These are phyloP conservation scores for Aureobasidium pullulans DNA, from an alignment of 2,329 filamentous ascomycete genomes.

Conservation along the genomic window DNA sequence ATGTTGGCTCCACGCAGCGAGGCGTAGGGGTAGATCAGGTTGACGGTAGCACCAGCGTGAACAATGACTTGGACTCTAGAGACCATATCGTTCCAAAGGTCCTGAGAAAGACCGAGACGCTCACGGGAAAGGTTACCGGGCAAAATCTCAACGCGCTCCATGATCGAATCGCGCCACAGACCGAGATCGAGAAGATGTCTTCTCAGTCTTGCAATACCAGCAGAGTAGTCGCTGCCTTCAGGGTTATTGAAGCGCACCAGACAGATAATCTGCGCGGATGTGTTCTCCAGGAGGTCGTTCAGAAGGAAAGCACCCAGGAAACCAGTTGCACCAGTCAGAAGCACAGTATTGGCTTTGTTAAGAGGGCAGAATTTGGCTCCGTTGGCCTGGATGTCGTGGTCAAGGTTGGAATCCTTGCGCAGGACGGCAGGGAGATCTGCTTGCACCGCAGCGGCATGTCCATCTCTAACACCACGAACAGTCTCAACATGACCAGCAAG, in stretches of 20 bases:
- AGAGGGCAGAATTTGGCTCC: conserved; percentile 48
- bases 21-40: conserved; percentile 74
- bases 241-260: conserved; percentile 67
- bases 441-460: conserved; percentile 66
- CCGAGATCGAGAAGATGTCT: conserved; percentile 72
- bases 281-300: conserved; percentile 59
- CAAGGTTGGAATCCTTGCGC: conserved; percentile 57
- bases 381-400: conserved; percentile 59
- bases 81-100: conserved; percentile 59
- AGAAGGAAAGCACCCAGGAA: conserved; percentile 71
- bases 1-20: conserved; percentile 68
- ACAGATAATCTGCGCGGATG: conserved; percentile 62
- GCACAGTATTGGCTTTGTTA: conserved; percentile 58
- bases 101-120: conserved; percentile 59
- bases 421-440: conserved; percentile 65
- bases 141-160: conserved; percentile 70
- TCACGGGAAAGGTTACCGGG: conserved; percentile 65
- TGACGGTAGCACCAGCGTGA: conserved; percentile 71
- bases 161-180: conserved; percentile 67
- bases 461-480: conserved; percentile 62
- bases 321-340: conserved; percentile 69
- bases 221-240: conserved; percentile 54
- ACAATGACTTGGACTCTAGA: conserved; percentile 63
- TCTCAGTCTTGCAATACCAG: conserved; percentile 64
- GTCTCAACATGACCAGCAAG: conserved; percentile 65